Evolutionary conservation across 1,284 basidiomycete species (phyloP), one percentile per base, ranked within the genome.

Genomic region (Rhodotorula sp.): DNA sequence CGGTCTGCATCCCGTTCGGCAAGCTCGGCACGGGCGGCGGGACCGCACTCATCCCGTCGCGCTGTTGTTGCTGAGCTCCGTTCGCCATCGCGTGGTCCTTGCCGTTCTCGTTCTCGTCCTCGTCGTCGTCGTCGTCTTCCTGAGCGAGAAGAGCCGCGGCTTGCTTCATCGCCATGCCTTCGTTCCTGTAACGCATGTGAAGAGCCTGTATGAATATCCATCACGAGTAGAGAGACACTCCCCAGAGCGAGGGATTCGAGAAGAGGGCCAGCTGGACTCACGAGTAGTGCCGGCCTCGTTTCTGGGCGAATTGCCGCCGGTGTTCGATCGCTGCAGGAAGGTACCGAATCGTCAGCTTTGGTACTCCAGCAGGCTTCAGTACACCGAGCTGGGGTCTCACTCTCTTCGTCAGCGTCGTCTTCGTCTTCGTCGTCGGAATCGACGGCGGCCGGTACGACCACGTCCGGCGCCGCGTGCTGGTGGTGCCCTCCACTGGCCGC

Each of bases 391-490:
- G 15, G 16, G 15, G 12, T 60, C 70, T 74, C 70, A 74, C 77
- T 77, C 64, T 78, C 77, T 31, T 77, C 76, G 62, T 78, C 71
- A 12, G 47, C 60, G 23, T 60, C 59, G n/a, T 55, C 54, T 55
- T 64, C 47, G 54, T 77, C 76, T 12, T 75, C 75, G 34, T 74
- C 70, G 47, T 62, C 63, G n/a, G 65, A 59, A 5, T 62, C 50
- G 34, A 12, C 31, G 14, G 48, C 67, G 18, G 57, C 72, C n/a
- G 70, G 66, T 3, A 38, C 62, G 14, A 66, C 61, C 47, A 60
- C 43, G 23, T 58, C 49, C 62, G 52, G 31, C 18, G 15, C 23
- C 34, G 34, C 34, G 34, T 34, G 34, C 34, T 34, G 34, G 34
- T 34, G 34, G 34, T 34, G 3, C 6, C 34, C 34, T n/a, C 68